phyloP scores from a whole-genome alignment of 148 eudicot genomes.

The Nepenthes mirabilis region DNA sequence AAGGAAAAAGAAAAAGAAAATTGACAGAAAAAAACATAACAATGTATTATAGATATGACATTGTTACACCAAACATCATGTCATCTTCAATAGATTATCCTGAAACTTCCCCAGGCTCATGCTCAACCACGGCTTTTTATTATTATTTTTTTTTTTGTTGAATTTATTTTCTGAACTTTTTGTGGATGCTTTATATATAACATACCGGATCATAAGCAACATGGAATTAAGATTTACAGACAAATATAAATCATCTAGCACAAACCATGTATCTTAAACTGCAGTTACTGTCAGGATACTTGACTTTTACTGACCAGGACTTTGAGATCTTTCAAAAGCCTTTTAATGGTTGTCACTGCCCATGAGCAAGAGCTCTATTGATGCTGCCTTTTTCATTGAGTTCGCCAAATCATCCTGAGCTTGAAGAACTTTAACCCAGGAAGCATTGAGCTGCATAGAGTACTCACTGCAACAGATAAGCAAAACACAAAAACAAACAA shows the following conservation, averaged over 20 bases:
- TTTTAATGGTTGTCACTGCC: slow-evolving; percentile 32
- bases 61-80: too few relatives aligned
- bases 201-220: too few relatives aligned
- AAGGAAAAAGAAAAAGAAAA: neutral
- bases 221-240: neutral
- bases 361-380: slow-evolving; percentile 62
- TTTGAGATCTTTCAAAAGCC: slow-evolving; percentile 56
- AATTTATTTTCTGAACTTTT: too few relatives aligned
- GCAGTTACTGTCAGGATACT: neutral
- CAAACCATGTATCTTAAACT: neutral
- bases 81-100: too few relatives aligned
- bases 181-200: too few relatives aligned
- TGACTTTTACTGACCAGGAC: slow-evolving; percentile 46
- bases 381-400: slow-evolving; percentile 70
- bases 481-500: slow-evolving; percentile 3
- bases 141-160: too few relatives aligned
- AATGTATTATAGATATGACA: too few relatives aligned
- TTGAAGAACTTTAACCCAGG: slow-evolving; percentile 90
- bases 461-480: slow-evolving; percentile 46
- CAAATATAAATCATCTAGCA: neutral
- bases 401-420: slow-evolving; percentile 89
- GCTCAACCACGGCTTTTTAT: too few relatives aligned
- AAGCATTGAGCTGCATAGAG: slow-evolving; percentile 95
- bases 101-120: too few relatives aligned
- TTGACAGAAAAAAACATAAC: too few relatives aligned